A percentile compares a stretch with the other conserved stretches of the same genome.
phyloP scores from a whole-genome alignment of 2,329 filamentous ascomycete genomes.

The Xylaria sp. region DNA sequence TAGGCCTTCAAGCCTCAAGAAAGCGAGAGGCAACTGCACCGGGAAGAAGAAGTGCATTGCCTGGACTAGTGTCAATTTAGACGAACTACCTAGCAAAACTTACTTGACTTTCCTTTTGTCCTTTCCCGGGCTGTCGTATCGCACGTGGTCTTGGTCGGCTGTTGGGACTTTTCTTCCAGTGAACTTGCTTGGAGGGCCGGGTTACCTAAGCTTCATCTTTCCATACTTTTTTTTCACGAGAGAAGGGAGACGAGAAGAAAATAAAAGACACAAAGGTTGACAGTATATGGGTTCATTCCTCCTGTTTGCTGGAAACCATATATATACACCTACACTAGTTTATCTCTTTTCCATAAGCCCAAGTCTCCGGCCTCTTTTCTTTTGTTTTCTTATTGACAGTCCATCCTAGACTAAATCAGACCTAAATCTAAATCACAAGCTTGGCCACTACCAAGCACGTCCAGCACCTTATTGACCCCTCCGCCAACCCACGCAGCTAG shows the following conservation, averaged over 20 bases:
- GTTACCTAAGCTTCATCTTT: slow-evolving; percentile 24
- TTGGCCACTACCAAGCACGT: slow-evolving; percentile 4
- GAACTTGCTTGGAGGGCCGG: slow-evolving; percentile 20
- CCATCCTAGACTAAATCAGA: background rate
- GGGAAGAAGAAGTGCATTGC: slow-evolving; percentile 2
- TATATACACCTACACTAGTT: background rate
- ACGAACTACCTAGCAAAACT: background rate
- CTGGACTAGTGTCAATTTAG: no score
- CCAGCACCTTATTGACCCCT: background rate
- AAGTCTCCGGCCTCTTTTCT: slow-evolving; percentile 6
- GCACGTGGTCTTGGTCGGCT: slow-evolving; percentile 23
- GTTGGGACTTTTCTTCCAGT: slow-evolving; percentile 14
- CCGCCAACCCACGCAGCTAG: slow-evolving; percentile 7
- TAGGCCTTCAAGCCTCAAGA: slow-evolving; percentile 31
- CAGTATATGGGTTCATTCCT: background rate
- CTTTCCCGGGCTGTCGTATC: slow-evolving; percentile 14
- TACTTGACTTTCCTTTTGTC: slow-evolving; percentile 4
- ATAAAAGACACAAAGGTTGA: background rate
- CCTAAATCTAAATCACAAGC: slow-evolving; percentile 7
- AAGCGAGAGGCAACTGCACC: slow-evolving; percentile 18
- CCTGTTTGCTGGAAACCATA: background rate
- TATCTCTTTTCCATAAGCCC: slow-evolving; percentile 2
- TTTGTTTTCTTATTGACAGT: background rate
- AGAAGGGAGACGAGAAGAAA: background rate
- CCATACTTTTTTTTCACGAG: background rate